Evolutionary conservation across 1,284 basidiomycete genomes (phyloP).

Genomic region (Ganoderma multipileum): DNA sequence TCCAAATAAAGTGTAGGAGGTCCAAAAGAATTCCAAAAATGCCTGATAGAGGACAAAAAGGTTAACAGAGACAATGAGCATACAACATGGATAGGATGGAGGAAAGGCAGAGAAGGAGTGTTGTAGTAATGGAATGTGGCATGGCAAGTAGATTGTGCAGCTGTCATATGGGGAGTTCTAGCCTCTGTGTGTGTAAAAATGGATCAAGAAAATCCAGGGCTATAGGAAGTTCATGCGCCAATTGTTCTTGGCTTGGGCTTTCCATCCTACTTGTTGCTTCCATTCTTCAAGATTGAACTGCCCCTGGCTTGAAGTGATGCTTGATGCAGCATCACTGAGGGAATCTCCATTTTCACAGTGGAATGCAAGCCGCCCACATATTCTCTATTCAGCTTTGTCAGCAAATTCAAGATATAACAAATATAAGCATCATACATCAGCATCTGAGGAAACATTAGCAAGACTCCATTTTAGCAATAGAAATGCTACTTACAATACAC

Average conservation of each 20-base stretch:
- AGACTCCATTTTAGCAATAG: neutral
- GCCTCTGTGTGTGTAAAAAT: neutral
- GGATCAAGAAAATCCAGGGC: neutral
- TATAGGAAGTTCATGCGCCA: constrained; percentile 1
- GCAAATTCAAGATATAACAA: neutral
- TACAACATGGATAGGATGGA: too few relatives aligned
- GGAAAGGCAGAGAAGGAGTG: too few relatives aligned
- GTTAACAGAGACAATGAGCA: too few relatives aligned
- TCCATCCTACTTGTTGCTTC: constrained; percentile 29
- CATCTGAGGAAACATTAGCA: constrained; percentile 46
- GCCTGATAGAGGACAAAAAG: too few relatives aligned
- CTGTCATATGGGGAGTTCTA: too few relatives aligned
- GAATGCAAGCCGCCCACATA: constrained; percentile 45
- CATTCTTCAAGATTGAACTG: constrained; percentile 46
- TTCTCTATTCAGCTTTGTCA: constrained; percentile 46
- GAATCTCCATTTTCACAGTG: constrained; percentile 25
- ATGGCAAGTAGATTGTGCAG: too few relatives aligned
- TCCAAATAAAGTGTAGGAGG: too few relatives aligned
- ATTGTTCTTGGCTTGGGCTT: neutral
- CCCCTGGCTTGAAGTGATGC: constrained; percentile 24
- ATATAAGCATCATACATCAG: constrained; percentile 50
- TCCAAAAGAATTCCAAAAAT: too few relatives aligned
- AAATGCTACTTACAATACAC: constrained; percentile 60
- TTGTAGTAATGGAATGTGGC: too few relatives aligned
- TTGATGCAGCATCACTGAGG: constrained; percentile 36